Conservation (phyloP, 202 grass and related monocot species). For the Thinopyrum obtusiflorum region DNA sequence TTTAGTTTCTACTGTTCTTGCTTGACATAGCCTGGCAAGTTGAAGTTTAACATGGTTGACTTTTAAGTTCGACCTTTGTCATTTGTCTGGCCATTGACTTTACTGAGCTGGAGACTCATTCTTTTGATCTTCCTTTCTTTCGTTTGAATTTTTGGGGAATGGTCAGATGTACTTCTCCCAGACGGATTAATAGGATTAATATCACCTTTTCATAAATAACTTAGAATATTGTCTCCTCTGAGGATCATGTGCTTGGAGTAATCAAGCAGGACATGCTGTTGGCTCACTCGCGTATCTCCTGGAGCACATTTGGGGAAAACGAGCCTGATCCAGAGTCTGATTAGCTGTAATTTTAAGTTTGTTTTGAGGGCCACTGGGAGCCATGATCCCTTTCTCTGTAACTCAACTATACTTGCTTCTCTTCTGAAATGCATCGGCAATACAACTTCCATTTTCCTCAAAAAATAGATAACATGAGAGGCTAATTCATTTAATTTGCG, state of each 20-base stretch:
- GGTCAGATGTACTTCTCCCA: background rate
- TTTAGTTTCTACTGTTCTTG: slow-evolving; percentile 11
- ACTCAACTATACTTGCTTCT: no score
- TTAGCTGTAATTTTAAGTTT: no score
- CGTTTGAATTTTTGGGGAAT: background rate
- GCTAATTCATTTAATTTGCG: background rate
- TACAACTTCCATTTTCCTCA: no score
- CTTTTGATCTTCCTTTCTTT: slow-evolving; percentile 5
- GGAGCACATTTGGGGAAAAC: no score
- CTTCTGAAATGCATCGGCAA: no score
- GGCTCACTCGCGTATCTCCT: no score
- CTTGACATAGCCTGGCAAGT: background rate
- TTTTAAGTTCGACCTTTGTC: background rate
- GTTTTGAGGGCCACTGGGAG: no score
- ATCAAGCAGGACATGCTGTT: no score
- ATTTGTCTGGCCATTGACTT: background rate
- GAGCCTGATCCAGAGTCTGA: no score
- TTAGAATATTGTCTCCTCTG: no score
- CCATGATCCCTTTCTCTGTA: no score
- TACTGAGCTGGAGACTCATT: background rate
- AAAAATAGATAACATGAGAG: background rate
- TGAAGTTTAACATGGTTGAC: background rate
- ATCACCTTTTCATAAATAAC: background rate
- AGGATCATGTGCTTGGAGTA: no score
- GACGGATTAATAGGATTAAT: background rate